Conservation (phyloP, 345 rosid genomes). For the Syzygium jambos region DNA sequence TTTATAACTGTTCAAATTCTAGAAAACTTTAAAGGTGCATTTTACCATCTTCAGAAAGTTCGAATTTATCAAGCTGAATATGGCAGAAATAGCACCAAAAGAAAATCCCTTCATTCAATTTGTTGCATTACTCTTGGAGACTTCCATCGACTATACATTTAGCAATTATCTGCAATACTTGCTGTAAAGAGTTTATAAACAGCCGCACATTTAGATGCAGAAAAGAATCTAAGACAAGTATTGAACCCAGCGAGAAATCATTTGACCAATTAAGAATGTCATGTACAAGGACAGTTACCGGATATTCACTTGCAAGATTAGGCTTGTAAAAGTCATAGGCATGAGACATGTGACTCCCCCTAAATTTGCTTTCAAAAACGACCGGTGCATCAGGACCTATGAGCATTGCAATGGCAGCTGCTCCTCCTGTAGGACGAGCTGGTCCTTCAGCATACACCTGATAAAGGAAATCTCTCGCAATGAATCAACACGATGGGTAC, state of each 20-base stretch:
- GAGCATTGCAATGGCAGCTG: conserved; percentile 88
- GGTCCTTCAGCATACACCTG: conserved; percentile 99
- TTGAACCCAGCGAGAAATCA: background rate
- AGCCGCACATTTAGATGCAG: background rate
- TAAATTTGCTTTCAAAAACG: conserved; percentile 76
- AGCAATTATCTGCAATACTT: background rate
- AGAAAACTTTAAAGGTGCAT: background rate
- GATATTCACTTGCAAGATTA: conserved; percentile 97
- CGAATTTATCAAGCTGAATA: background rate
- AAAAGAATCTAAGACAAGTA: background rate
- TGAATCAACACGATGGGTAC: background rate
- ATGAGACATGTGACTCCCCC: conserved; percentile 96
- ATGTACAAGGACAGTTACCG: conserved; percentile 34
- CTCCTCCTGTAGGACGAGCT: conserved; percentile 98
- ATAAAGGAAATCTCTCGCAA: conserved; percentile 1
- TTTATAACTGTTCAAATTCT: background rate
- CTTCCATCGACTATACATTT: background rate
- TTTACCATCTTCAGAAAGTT: background rate
- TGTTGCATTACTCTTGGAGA: background rate
- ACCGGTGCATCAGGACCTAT: conserved; percentile 95
- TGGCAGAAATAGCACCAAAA: background rate
- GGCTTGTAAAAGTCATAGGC: conserved; percentile 99
- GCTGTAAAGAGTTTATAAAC: background rate
- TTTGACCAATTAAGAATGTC: background rate
- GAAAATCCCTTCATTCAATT: background rate